Evolutionary conservation across 2,329 filamentous ascomycete genomes (phyloP), one percentile per base, ranked within the genome.

Genomic region (Hypoxylon sp.): DNA sequence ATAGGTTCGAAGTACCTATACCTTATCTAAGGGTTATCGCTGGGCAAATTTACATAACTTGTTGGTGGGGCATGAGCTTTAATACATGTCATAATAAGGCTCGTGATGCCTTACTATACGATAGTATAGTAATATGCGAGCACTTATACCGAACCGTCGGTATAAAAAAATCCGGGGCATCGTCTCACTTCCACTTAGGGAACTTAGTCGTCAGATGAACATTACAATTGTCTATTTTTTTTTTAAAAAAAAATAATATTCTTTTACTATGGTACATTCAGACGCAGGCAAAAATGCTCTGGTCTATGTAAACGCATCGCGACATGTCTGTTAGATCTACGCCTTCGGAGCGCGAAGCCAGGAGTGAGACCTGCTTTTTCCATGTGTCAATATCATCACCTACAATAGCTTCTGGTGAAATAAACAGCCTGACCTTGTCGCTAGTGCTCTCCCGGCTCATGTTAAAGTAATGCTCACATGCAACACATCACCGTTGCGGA

Each of bases 1-100:
- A 65, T 65, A 56, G 16, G 51, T 27, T 21, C 50, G 14, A 29
- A 16, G 12, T 8, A 47, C 16, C 14, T 51, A 51, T 14, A 34
- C 50, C 32, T 61, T 53, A 61, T 61, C 32, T 48, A 61, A 48
- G 30, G 58, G 21, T 48, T 61, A 55, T 55, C 58, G 45, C 14
- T 27, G 11, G 43, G 21, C 14, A 47, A 21, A 9, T 41, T n/a
- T n/a, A n/a, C n/a, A n/a, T 21, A 41, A 21, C 8, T n/a, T 8
- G 16, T 41, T 41, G 16, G 37, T 16, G 37, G 37, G 37, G 37
- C 16, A 41, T 4, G 8, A 16, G n/a, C 32, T 37, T 37, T 14
- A 37, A 37, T 39, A 16, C 34, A 39, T 16, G 14, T 7, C 3
- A 16, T 19, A 39, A 41, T 21, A 11, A 21, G 37, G 16, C 37